Base-by-base conservation (phyloP, 352 stramenopile genomes). In the Thalassiosira exigua region DNA sequence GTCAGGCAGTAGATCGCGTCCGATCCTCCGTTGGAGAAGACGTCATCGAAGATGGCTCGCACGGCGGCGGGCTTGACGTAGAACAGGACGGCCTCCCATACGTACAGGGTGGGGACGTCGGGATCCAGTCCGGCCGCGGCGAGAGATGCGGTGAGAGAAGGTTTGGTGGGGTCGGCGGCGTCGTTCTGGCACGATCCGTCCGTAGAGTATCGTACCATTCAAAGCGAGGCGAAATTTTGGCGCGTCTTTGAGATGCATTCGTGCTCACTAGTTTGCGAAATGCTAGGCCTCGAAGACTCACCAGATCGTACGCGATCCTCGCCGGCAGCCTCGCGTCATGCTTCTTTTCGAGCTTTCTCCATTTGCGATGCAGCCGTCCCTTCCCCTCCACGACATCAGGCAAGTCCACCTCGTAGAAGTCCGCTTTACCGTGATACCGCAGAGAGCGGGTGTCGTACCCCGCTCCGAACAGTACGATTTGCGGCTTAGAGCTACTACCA, bases 401-500 rank as follows among this genome's bases (percentile, higher is more conserved):
- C n/a, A 84, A 36, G 57, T 86, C 78, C n/a, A 85, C 69, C 48
- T 86, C 78, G 29, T 75, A 69, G 66, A 85, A 83, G n/a, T 66
- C 24, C 27, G 57, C 57, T 19, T 62, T 83, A 1, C 3, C 30
- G n/a, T 66, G 11, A 60, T 85, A 86, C n/a, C 78, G 53, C n/a
- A 84, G 24, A 14, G 72, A 61, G n/a, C 78, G 30, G 1, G 78
- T 86, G 39, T 86, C 78, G 33, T 84, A 86, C 27, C 78, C 78
- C 30, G 78, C 71, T 19, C 78, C 78, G 42, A 86, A 76, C 1
- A 86, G 33, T 4, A 86, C 52, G n/a, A 61, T 41, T 26, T 61
- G 52, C 7, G 52, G 52, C 52, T 61, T 61, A 7, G 21, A 17
- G 22, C 67, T 12, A 72, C 58, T 26, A 75, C 65, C n/a, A 22